Conservation (phyloP, 306 rosid genomes). For the Mucuna pruriens region DNA sequence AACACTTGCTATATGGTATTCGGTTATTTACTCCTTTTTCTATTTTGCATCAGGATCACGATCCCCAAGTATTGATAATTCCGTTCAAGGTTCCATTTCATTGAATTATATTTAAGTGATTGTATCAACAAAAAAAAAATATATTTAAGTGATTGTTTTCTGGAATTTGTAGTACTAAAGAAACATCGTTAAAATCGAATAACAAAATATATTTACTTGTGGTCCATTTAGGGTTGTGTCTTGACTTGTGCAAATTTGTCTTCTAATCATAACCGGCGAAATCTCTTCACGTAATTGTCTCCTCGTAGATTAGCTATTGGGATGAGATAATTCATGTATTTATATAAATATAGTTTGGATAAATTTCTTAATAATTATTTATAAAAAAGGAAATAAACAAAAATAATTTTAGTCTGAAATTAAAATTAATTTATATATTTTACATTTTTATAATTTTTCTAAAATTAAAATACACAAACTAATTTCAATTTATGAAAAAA, state of each 20-base stretch:
- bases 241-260: neutral
- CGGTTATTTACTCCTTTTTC: neutral
- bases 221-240: neutral
- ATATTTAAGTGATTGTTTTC: constrained; percentile 3
- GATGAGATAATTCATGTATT: neutral
- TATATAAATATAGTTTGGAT: no score
- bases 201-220: neutral
- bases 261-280: neutral
- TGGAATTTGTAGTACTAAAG: neutral
- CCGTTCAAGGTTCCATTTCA: constrained; percentile 1
- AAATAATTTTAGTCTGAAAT: no score
- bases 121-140: no score
- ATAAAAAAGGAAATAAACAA: no score
- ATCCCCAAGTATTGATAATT: neutral
- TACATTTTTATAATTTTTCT: no score
- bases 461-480: no score
- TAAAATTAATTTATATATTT: no score
- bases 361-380: no score
- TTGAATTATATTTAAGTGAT: neutral
- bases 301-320: neutral
- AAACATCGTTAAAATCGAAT: neutral
- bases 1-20: neutral
- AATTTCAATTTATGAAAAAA: no score
- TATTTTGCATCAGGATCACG: neutral
- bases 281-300: neutral